Evolutionary conservation across 73 alveolate species (phyloP), one percentile per base, ranked within the genome.

Genomic region (Halteria grandinella): DNA sequence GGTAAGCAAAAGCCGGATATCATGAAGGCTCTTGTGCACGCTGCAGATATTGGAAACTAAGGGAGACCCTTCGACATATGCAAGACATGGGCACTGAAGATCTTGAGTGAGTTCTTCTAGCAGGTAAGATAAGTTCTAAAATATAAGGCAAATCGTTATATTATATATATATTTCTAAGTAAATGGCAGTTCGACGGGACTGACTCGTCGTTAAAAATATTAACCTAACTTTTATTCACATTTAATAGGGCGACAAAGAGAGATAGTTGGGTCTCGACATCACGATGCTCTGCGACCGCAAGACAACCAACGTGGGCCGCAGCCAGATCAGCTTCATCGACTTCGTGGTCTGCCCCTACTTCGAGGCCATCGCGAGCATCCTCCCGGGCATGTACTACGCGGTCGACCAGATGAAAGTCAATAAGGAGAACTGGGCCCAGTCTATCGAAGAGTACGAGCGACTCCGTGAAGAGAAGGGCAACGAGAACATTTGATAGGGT

Each of bases 301-400:
- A 92, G 64, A 95, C 96, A 40, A 93, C 96, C 17, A 95, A 92
- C 70, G 55, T 90, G 12, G 96, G 94, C 24, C 87, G 91, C 75
- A 78, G 96, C 10, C 92, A 95, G 83, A 83, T 96, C 24, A 98
- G 99, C 29, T 97, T 94, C 81, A 88, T 95, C 28, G 95, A 95
- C 53, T 95, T 82, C 83, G 89, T 97, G 44, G 96, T 89, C 55
- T 12, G 76, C 43, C 98, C 98, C 23, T 86, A 71, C 43, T 92
- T 71, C 55, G 86, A 79, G 24, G 86, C 89, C 25, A 24, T 93
- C 36, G 11, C 77, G 0, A 55, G 31, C 44, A 40, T 62, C 37
- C 31, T 83, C 28, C 92, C 87, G 0, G 31, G 21, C 1, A 70
- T 75, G 50, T 3, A 32, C 1, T 24, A 41, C 33, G 28, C 50